Conservation (phyloP, 352 stramenopile species). For the Phytophthora nicotianae region DNA sequence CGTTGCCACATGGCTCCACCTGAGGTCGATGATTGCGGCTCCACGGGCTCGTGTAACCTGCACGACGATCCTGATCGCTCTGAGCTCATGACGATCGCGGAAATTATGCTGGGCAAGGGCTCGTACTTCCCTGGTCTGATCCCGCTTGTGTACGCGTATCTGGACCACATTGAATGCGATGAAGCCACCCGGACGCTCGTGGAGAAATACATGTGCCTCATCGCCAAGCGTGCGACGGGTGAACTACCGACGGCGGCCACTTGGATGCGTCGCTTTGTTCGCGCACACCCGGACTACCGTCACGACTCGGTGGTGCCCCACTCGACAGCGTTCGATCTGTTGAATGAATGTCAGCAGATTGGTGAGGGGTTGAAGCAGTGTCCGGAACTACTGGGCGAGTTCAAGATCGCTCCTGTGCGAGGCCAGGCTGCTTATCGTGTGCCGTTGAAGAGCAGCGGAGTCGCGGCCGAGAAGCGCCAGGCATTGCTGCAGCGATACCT, state of each 20-base stretch:
- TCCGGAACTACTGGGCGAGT: slow-evolving; percentile 93
- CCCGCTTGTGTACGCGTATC: slow-evolving; percentile 96
- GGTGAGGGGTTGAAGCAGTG: slow-evolving; percentile 92
- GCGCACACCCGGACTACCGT: slow-evolving; percentile 94
- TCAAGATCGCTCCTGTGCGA: slow-evolving; percentile 92
- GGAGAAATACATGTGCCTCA: slow-evolving; percentile 87
- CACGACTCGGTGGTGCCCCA: slow-evolving; percentile 92
- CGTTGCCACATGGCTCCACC: slow-evolving; percentile 94
- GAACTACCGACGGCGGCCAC: slow-evolving; percentile 96
- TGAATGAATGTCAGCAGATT: slow-evolving; percentile 96
- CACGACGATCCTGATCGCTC: slow-evolving; percentile 71
- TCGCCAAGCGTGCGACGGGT: slow-evolving; percentile 94
- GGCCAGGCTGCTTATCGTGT: slow-evolving; percentile 92
- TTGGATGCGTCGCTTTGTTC: slow-evolving; percentile 97
- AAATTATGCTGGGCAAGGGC: slow-evolving; percentile 97
- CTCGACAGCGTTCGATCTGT: slow-evolving; percentile 93
- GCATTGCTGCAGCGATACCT: slow-evolving; percentile 64
- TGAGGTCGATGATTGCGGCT: slow-evolving; percentile 71
- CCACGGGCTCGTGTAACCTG: slow-evolving; percentile 42
- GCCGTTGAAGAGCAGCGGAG: slow-evolving; percentile 91
- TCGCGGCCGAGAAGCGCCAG: slow-evolving; percentile 74
- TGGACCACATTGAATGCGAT: slow-evolving; percentile 98
- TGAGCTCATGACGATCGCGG: slow-evolving; percentile 97
- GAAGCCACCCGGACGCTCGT: slow-evolving; percentile 83
- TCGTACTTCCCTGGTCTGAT: slow-evolving; percentile 97